Base-by-base conservation (phyloP, 1,284 basidiomycete species). In the Sphagnurus paluster region DNA sequence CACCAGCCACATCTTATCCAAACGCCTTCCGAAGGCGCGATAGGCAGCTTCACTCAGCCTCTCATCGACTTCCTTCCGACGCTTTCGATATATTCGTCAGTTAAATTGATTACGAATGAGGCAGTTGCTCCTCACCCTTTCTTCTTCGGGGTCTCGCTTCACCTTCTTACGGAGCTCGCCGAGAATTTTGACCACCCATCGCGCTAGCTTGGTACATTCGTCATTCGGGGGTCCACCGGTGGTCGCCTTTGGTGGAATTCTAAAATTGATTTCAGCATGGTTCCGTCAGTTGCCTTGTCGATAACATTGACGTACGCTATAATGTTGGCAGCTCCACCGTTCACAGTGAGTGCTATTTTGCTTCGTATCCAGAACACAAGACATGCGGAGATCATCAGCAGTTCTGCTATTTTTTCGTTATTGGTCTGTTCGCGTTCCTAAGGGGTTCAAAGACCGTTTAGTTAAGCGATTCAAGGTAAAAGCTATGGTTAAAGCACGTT, bases 1-100 rank as follows among this genome's bases (percentile, higher is more conserved):
- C 21, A 61, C 47, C 14, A 50, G 54, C 35, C 58, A 47, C 55
- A 62, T 62, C 26, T 46, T 42, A 8, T 46, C 40, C 2, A 39
- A 3, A 8, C 39, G 37, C 5, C 39, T 21, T 10, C 52, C 52
- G 7, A 53, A 38, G n/a, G 39, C n/a, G 2, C 47, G 39, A 10
- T 48, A 40, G 5, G 48, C 46, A 9, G 55, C 44, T 7, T 48
- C 34, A 24, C 44, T 17, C 34, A 58, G 52, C 39, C 50, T 50
- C 30, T 51, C 20, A n/a, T 54, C 46, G 10, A 51, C 40, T 30
- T 53, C 50, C 2, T 43, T 36, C 10, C 48, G 43, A 11, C 54
- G 52, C 56, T 57, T 20, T 14, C 19, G n/a, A 26, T 7, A 13
- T 29, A 25, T 28, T 11, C 28, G 24, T 20, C 32, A 21, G 17